phyloP scores from a whole-genome alignment of 176 grass and related monocot species.

The Echinochloa phyllopogon region DNA sequence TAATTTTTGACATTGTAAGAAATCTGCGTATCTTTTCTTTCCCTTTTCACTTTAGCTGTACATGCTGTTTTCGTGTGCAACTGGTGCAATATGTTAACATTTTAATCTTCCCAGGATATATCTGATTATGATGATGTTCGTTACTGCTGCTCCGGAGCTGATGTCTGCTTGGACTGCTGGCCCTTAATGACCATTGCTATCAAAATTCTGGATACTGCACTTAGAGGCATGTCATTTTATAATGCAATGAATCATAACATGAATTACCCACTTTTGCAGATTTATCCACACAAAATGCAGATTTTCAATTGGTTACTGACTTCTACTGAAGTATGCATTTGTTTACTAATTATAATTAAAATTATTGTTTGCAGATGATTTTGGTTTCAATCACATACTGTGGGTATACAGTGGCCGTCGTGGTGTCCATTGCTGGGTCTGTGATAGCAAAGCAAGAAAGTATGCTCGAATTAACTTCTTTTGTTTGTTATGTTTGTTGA shows the following conservation, averaged over 20 bases:
- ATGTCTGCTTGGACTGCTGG: constrained; percentile 86
- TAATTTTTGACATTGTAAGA: constrained; percentile 96
- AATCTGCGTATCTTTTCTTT: background rate
- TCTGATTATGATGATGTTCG: constrained; percentile 98
- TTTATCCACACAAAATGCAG: background rate
- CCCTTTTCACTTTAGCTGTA: background rate
- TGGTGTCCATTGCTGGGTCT: constrained; percentile 99
- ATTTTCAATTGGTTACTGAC: background rate
- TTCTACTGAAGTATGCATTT: background rate
- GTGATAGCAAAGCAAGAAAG: constrained; percentile 93
- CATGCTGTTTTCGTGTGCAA: background rate
- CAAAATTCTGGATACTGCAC: constrained; percentile 82
- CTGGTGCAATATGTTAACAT: background rate
- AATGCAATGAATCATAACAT: background rate
- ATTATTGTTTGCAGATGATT: constrained; percentile 71
- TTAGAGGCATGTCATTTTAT: constrained; percentile 69
- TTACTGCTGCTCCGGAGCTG: constrained; percentile 94
- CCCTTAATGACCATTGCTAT: constrained; percentile 97
- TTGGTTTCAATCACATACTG: constrained; percentile 94
- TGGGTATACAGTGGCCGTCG: constrained; percentile 96
- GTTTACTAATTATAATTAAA: constrained; percentile 13
- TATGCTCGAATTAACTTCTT: constrained; percentile 30
- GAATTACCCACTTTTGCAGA: background rate
- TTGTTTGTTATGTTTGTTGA: constrained; percentile 19
- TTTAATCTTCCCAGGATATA: constrained; percentile 72